A percentile compares a stretch with the other conserved stretches of the same genome.
phyloP scores from a whole-genome alignment of 441 rosid genomes.

The Kokia cookei region DNA sequence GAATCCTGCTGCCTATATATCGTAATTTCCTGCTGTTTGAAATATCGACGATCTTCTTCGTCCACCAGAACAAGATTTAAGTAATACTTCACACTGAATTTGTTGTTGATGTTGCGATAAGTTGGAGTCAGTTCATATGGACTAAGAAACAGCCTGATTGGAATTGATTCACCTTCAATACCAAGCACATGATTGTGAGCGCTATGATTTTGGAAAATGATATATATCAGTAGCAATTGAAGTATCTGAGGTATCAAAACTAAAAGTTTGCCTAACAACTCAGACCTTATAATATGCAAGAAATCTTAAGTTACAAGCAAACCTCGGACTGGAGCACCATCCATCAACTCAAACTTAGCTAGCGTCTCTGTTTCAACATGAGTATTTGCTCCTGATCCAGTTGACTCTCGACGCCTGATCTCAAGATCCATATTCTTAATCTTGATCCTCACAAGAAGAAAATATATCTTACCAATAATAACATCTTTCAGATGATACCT shows the following conservation, averaged over 20 bases:
- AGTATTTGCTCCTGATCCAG: slow-evolving; percentile 91
- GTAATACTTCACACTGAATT: slow-evolving; percentile 91
- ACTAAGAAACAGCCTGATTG: slow-evolving; percentile 82
- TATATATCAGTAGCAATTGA: background rate
- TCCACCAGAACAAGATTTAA: slow-evolving; percentile 91
- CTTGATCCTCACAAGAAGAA: slow-evolving; percentile 91
- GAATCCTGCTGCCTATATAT: slow-evolving; percentile 80
- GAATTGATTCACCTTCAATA: slow-evolving; percentile 78
- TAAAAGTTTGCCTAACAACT: background rate
- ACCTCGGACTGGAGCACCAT: slow-evolving; percentile 99
- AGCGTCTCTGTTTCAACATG: slow-evolving; percentile 95
- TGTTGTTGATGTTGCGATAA: slow-evolving; percentile 86
- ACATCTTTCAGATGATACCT: slow-evolving; percentile 96
- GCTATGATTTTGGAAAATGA: background rate
- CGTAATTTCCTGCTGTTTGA: slow-evolving; percentile 90
- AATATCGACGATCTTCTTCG: slow-evolving; percentile 91
- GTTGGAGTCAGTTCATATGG: slow-evolving; percentile 94
- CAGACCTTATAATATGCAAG: background rate
- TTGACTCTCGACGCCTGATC: slow-evolving; percentile 93
- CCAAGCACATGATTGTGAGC: slow-evolving; percentile 1
- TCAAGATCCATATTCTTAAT: slow-evolving; percentile 98
- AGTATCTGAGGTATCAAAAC: background rate
- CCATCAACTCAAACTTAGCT: slow-evolving; percentile 96
- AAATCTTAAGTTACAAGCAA: background rate
- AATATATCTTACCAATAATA: slow-evolving; percentile 86